A percentile compares a stretch with the other conserved stretches of the same genome.
phyloP scores from a whole-genome alignment of 2,329 filamentous ascomycete species.

The Conoideocrella luteorostrata region DNA sequence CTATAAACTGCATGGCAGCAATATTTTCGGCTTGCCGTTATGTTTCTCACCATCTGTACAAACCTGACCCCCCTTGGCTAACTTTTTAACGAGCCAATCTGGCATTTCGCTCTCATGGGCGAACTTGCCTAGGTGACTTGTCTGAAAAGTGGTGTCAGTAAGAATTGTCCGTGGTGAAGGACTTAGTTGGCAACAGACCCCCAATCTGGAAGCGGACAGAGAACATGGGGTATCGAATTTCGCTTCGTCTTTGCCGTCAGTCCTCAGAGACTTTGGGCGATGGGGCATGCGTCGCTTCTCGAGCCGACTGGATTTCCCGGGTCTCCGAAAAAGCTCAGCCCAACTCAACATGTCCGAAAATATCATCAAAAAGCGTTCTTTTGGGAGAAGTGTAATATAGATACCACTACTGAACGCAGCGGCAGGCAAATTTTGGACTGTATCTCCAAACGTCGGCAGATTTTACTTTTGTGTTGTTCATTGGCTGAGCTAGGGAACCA shows the following conservation, averaged over 20 bases:
- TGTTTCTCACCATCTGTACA: constrained; percentile 9
- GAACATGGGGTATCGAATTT: too few species aligned
- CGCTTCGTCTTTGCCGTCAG: too few species aligned
- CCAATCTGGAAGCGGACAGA: neutral
- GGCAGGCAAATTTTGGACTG: too few species aligned
- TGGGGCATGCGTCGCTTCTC: neutral
- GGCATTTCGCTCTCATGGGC: constrained; percentile 10
- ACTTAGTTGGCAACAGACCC: neutral
- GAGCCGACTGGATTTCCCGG: neutral
- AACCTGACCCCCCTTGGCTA: constrained; percentile 6
- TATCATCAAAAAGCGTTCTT: too few species aligned
- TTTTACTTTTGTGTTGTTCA: too few species aligned
- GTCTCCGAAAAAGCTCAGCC: neutral
- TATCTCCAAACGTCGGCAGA: too few species aligned
- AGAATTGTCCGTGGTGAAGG: neutral
- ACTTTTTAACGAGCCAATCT: constrained; percentile 6
- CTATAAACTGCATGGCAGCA: neutral
- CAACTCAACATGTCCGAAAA: constrained; percentile 6
- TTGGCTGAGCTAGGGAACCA: too few species aligned
- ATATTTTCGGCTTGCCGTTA: neutral
- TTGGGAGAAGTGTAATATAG: too few species aligned
- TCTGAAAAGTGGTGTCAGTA: constrained; percentile 7
- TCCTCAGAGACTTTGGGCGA: neutral
- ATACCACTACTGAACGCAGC: too few species aligned
- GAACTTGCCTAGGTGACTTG: constrained; percentile 8